These are phyloP conservation scores for Hyaloscypha variabilis DNA, from an alignment of 495 filamentous ascomycete species.

Conservation along the genomic window DNA sequence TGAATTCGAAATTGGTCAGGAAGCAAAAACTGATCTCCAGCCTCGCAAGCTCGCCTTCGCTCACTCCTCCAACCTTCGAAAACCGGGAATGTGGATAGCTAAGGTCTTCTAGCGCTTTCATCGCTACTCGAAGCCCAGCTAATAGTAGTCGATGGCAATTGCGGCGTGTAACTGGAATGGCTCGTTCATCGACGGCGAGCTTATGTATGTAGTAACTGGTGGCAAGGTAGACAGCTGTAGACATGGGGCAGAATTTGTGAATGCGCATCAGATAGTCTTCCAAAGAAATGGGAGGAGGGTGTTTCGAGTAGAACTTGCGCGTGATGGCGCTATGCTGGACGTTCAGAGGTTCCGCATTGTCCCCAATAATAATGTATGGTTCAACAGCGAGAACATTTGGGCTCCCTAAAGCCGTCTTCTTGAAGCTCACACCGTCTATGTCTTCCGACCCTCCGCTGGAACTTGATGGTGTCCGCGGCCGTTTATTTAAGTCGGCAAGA, in stretches of 20 bases:
- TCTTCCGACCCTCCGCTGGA: slow-evolving; percentile 31
- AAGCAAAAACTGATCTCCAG: slow-evolving; percentile 94
- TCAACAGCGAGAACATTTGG: slow-evolving; percentile 35
- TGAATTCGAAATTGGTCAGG: slow-evolving; percentile 77
- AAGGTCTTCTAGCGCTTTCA: slow-evolving; percentile 91
- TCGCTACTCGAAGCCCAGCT: slow-evolving; percentile 81
- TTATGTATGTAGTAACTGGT: slow-evolving; percentile 87
- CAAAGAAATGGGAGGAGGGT: slow-evolving; percentile 76
- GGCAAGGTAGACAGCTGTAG: slow-evolving; percentile 94
- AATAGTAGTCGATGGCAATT: slow-evolving; percentile 89
- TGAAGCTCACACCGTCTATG: slow-evolving; percentile 45
- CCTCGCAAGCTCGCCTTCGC: slow-evolving; percentile 72
- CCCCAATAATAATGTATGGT: slow-evolving; percentile 58
- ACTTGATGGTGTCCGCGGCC: slow-evolving; percentile 26
- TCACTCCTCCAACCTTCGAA: slow-evolving; percentile 88
- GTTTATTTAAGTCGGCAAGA: slow-evolving; percentile 30
- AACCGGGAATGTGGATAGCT: slow-evolving; percentile 83
- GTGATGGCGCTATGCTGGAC: slow-evolving; percentile 80
- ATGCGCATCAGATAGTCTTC: slow-evolving; percentile 86
- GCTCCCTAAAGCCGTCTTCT: slow-evolving; percentile 45
- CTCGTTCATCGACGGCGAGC: slow-evolving; percentile 72
- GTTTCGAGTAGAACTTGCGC: slow-evolving; percentile 89
- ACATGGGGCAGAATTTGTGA: slow-evolving; percentile 91
- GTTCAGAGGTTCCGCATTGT: slow-evolving; percentile 62
- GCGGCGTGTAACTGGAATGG: slow-evolving; percentile 72